phyloP scores from a whole-genome alignment of 352 stramenopile genomes.

The Hyaloperonospora arabidopsidis region DNA sequence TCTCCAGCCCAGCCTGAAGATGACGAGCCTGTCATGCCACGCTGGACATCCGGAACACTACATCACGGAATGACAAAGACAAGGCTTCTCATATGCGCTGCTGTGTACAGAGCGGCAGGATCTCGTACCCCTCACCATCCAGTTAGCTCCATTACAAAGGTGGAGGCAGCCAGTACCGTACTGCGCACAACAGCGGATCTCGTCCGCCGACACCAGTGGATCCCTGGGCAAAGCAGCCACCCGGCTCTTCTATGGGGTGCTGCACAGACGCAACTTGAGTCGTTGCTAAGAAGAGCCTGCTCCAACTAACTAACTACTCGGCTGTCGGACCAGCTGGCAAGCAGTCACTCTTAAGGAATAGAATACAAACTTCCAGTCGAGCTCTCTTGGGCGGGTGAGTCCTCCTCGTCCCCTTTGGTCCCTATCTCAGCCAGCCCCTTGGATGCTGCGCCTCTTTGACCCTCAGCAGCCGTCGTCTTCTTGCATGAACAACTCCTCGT shows the following conservation, averaged over 20 bases:
- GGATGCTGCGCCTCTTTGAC: slow-evolving; percentile 25
- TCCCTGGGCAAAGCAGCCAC: slow-evolving; percentile 14
- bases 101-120: slow-evolving; percentile 3
- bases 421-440: slow-evolving; percentile 24
- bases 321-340: slow-evolving; percentile 10
- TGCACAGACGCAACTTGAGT: slow-evolving; percentile 23
- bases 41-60: slow-evolving; percentile 1
- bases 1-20: slow-evolving; percentile 1
- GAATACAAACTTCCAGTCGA: no score
- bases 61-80: slow-evolving; percentile 12
- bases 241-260: slow-evolving; percentile 20
- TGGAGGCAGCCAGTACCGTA: slow-evolving; percentile 12
- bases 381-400: no score
- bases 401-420: slow-evolving; percentile 5
- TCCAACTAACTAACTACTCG: background rate
- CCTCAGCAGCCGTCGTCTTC: slow-evolving; percentile 6
- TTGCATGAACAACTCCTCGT: slow-evolving; percentile 29
- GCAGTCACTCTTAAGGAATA: no score
- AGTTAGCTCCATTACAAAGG: slow-evolving; percentile 15
- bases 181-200: slow-evolving; percentile 13
- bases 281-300: slow-evolving; percentile 14
- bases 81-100: slow-evolving; percentile 10
- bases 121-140: slow-evolving; percentile 20
- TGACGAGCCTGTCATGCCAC: slow-evolving; percentile 14
- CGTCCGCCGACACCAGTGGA: slow-evolving; percentile 11